These are phyloP conservation scores for Penicillium hesseltinei DNA, from an alignment of 2,329 filamentous ascomycete species.

Conservation along the genomic window DNA sequence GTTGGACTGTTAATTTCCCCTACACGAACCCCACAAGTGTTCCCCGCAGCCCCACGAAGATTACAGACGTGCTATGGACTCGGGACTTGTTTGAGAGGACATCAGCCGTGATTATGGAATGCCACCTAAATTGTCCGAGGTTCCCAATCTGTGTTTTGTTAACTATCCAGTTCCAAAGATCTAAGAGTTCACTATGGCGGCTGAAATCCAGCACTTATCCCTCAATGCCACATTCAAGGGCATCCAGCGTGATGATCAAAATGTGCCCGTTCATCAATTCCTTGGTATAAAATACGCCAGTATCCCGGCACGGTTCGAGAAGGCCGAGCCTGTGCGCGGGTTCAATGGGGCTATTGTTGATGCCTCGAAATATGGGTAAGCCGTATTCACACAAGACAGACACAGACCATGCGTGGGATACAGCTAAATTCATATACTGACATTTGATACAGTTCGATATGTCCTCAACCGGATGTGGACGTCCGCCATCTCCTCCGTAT, in stretches of 20 bases:
- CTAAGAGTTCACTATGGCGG: slow-evolving; percentile 19
- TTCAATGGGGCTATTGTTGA: slow-evolving; percentile 32
- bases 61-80: not conserved
- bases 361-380: slow-evolving; percentile 36
- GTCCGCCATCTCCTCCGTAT: slow-evolving; percentile 47
- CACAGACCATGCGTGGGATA: not conserved
- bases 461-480: slow-evolving; percentile 44
- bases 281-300: slow-evolving; percentile 34
- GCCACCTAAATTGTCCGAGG: not conserved
- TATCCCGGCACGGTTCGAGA: slow-evolving; percentile 33
- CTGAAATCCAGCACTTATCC: slow-evolving; percentile 21
- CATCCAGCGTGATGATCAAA: slow-evolving; percentile 7
- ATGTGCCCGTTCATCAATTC: slow-evolving; percentile 26
- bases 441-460: slow-evolving; percentile 37
- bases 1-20: not conserved
- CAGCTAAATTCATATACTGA: slow-evolving; percentile 3
- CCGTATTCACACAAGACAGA: not conserved
- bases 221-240: slow-evolving; percentile 32
- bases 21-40: not conserved
- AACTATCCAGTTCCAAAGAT: not conserved
- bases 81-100: slow-evolving; percentile 16
- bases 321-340: slow-evolving; percentile 22
- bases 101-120: slow-evolving; percentile 11
- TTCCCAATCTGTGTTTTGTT: not conserved
- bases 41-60: not conserved